Evolutionary conservation across 306 rosid genomes (phyloP), one percentile per base, ranked within the genome.

Genomic region (Cercis canadensis): DNA sequence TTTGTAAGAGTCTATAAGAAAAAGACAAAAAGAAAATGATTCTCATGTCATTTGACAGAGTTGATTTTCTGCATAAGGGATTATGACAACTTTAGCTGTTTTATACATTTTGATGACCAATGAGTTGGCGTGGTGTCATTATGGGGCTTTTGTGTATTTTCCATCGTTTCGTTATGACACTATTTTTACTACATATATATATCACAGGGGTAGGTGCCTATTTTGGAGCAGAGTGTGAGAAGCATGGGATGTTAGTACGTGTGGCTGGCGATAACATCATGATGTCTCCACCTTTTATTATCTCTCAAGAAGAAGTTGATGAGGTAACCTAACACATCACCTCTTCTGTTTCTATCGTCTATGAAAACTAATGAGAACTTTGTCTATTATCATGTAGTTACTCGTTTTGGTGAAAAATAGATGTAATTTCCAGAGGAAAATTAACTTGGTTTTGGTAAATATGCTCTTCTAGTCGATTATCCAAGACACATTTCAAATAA

Each of bases 231-330:
- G 77, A 83, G 77, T 94, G 97, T 70, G 69, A 86, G 85, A 82
- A 91, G 47, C 65, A 73, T 21, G 99, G 97, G 53, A 86, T 94
- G 99, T 67, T 90, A 69, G 88, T 91, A 49, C 92, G 99, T 7
- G 89, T 89, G 1, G 17, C 91, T 4, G 99, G 96, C 21, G 96
- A 94, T 82, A 83, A 4, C 70, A 91, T 87, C 78, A 84, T 91
- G 91, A 89, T 94, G 97, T 87, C 83, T 54, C 99, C 99, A 14
- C 91, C 99, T 43, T 85, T 80, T 65, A 85, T 86, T 7, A 81
- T 94, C 5, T 66, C 92, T 47, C 82, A 87, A 4, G 75, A 74
- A 62, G 96, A 94, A 84, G 46, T 89, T 69, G 95, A 94, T 1
- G 85, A 91, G 97, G 97, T 94, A 88, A 62, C 74, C 37, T 61